Evolutionary conservation across 192 early-diverging fungal genomes (phyloP).

Genomic region (Umbelopsis vinacea): DNA sequence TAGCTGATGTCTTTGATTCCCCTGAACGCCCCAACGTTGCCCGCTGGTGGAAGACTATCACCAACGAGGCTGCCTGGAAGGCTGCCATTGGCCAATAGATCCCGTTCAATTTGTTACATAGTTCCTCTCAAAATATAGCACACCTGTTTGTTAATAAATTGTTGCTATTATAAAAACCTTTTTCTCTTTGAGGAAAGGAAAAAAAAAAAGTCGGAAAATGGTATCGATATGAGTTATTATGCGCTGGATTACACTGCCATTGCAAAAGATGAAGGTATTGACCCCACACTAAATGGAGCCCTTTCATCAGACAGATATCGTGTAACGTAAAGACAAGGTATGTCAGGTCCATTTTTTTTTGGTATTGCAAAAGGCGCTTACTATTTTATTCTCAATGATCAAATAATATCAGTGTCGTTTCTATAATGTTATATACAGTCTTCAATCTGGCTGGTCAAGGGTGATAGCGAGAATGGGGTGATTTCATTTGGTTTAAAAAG

Average conservation of each 20-base stretch:
- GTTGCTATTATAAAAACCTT: not conserved
- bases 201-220: no score
- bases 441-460: not conserved
- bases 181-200: no score
- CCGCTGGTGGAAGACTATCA: slow-evolving; percentile 34
- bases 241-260: not conserved
- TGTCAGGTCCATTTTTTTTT: not conserved
- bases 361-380: no score
- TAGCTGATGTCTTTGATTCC: slow-evolving; percentile 9
- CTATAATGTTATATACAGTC: slow-evolving; percentile 23
- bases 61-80: slow-evolving; percentile 7
- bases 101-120: not conserved
- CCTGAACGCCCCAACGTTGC: slow-evolving; percentile 28
- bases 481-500: slow-evolving; percentile 19
- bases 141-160: not conserved
- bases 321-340: not conserved
- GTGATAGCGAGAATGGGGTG: not conserved
- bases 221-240: no score
- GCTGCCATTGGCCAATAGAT: not conserved
- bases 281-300: not conserved
- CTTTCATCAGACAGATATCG: not conserved
- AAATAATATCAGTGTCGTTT: not conserved
- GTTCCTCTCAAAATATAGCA: not conserved
- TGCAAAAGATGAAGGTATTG: not conserved
- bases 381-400: slow-evolving; percentile 3